Evolutionary conservation across 768 basidiomycete genomes (phyloP).

Genomic region (Boletus bicolor): DNA sequence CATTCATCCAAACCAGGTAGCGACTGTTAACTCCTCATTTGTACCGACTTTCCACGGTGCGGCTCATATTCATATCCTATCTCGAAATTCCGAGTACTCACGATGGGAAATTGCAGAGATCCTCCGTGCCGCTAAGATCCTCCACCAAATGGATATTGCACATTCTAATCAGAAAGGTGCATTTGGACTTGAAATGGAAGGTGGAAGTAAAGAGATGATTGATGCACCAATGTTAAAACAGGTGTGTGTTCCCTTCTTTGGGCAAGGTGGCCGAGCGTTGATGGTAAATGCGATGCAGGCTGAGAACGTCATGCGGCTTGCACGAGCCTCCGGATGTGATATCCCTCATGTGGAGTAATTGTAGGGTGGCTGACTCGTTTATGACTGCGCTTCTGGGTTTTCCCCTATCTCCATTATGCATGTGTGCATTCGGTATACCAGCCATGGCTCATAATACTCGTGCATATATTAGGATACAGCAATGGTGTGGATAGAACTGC

Average conservation of each 20-base stretch:
- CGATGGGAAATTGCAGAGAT: constrained; percentile 52
- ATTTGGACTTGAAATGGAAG: constrained; percentile 61
- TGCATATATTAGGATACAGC: background rate
- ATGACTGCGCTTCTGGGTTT: background rate
- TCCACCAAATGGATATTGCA: constrained; percentile 60
- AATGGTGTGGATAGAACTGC: background rate
- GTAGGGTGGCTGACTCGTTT: background rate
- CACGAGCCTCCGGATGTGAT: constrained; percentile 50
- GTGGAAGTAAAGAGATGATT: constrained; percentile 72
- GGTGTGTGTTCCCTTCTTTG: constrained; percentile 15
- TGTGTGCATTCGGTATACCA: too few relatives aligned
- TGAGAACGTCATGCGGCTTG: constrained; percentile 49
- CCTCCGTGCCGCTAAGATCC: constrained; percentile 67
- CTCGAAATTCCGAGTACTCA: background rate
- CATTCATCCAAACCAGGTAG: constrained; percentile 85
- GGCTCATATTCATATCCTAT: constrained; percentile 1
- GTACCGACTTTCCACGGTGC: constrained; percentile 70
- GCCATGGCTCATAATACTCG: background rate
- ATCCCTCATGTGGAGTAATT: constrained; percentile 43
- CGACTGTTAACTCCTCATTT: constrained; percentile 72
- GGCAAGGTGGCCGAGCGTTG: background rate
- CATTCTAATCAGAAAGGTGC: constrained; percentile 59
- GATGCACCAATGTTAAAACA: constrained; percentile 91
- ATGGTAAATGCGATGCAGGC: constrained; percentile 34
- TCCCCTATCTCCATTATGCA: background rate